Evolutionary conservation across 768 basidiomycete genomes (phyloP), one percentile per base, ranked within the genome.

Genomic region (Boletus pseudopeckii): DNA sequence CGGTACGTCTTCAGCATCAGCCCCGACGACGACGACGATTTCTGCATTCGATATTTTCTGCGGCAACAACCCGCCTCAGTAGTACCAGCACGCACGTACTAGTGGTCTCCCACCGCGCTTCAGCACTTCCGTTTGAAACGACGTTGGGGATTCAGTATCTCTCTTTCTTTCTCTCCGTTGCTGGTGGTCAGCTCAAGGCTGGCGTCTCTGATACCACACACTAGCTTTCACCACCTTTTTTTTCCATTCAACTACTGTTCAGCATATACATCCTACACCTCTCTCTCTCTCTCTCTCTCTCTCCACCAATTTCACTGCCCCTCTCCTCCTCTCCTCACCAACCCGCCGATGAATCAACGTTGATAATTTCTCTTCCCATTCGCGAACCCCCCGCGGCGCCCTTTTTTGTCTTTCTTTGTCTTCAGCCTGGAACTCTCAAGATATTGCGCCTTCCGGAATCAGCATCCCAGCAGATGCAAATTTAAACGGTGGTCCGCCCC

Each of bases 1-100:
- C 84, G 86, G 86, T 88, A 88, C 86, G 86, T 88, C 76, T 70
- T 79, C 86, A 86, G 78, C 85, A 85, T 85, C 83, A 80, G 75
- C 83, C 75, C 77, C 85, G 77, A 74, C 84, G 72, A 75, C 84
- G 69, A 71, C 73, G 76, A 75, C 82, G 70, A 77, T 71, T 73
- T 74, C 74, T 76, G 63, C 71, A 66, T 70, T 74, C 72, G 69
- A 62, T 68, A 55, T 72, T 66, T 70, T 75, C 71, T 74, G 73
- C 65, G 71, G 68, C 71, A 60, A 67, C 63, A 56, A 48, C 58
- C 59, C 68, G 57, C 68, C 61, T 54, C 67, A 60, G 67, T 66
- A 60, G 64, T 70, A 57, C 56, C 68, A 70, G 51, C 66, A 61
- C 63, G 44, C 62, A 41, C 55, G n/a, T 37, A 50, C 62, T 57